These are phyloP conservation scores for Beauveria medogensis DNA, from an alignment of 2,329 filamentous ascomycete species.

Conservation along the genomic window DNA sequence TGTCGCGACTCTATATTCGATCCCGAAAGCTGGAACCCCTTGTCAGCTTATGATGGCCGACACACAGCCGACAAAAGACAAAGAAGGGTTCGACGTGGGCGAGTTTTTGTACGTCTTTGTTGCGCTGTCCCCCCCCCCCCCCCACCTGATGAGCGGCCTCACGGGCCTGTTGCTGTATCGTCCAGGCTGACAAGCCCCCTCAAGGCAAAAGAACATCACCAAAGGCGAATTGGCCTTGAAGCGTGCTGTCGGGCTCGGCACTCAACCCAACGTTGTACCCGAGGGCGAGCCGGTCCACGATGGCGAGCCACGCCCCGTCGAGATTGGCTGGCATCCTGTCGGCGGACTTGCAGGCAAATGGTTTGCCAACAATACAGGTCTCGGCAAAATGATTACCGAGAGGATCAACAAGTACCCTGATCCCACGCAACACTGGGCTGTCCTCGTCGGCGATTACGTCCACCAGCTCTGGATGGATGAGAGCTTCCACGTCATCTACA, in stretches of 20 bases:
- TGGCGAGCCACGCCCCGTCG: slow-evolving; percentile 30
- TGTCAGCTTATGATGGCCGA: not conserved
- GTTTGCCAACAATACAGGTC: slow-evolving; percentile 47
- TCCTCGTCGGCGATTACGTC: slow-evolving; percentile 46
- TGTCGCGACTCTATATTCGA: not conserved
- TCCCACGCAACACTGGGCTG: slow-evolving; percentile 53
- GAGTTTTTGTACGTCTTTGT: slow-evolving; percentile 2
- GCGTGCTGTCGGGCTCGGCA: slow-evolving; percentile 26
- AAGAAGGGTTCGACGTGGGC: slow-evolving; percentile 9
- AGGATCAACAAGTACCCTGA: slow-evolving; percentile 47
- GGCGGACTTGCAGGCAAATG: slow-evolving; percentile 48
- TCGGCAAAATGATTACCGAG: slow-evolving; percentile 49
- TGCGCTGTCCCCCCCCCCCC: not conserved
- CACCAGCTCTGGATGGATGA: slow-evolving; percentile 57
- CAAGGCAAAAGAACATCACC: slow-evolving; percentile 23
- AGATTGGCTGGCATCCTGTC: slow-evolving; percentile 52
- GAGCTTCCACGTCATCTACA: slow-evolving; percentile 48
- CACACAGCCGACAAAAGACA: not conserved
- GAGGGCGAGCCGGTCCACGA: slow-evolving; percentile 21
- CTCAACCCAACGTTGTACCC: slow-evolving; percentile 25
- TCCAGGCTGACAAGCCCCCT: not conserved
- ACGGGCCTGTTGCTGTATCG: not conserved
- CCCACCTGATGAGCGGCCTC: not conserved
- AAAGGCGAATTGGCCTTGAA: slow-evolving; percentile 29
- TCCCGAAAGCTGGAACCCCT: not conserved